These are phyloP conservation scores for Saraca asoca DNA, from an alignment of 331 rosid genomes.

Conservation along the genomic window DNA sequence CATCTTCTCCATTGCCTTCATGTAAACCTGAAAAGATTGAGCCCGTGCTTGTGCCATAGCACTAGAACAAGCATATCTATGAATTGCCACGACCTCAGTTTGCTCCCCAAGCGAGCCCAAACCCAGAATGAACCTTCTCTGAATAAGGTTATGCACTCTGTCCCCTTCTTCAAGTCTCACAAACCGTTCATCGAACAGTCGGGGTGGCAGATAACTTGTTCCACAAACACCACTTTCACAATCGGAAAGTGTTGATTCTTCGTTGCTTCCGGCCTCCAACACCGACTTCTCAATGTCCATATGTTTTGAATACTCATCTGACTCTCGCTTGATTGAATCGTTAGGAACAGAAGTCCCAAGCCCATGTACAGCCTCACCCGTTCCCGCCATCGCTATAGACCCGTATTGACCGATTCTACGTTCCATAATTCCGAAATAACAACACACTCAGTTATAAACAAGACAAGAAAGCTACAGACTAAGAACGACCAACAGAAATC, in stretches of 20 bases:
- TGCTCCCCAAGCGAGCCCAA: slow-evolving; percentile 50
- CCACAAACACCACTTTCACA: slow-evolving; percentile 70
- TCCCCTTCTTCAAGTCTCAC: slow-evolving; percentile 47
- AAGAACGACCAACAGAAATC: background rate
- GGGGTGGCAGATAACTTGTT: slow-evolving; percentile 11
- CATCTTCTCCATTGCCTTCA: slow-evolving; percentile 49
- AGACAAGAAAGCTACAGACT: background rate
- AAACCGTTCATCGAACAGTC: slow-evolving; percentile 28
- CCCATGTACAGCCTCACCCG: background rate
- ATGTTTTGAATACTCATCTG: slow-evolving; percentile 1
- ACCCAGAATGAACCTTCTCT: slow-evolving; percentile 42
- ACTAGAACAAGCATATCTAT: slow-evolving; percentile 41
- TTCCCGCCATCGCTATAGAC: background rate
- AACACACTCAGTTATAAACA: background rate
- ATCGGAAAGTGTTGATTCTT: slow-evolving; percentile 59
- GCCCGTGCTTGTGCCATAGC: slow-evolving; percentile 53
- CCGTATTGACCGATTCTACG: slow-evolving; percentile 25
- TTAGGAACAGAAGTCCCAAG: background rate
- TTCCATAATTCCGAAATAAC: slow-evolving; percentile 42
- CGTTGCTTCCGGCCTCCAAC: slow-evolving; percentile 34
- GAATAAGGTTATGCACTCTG: slow-evolving; percentile 41
- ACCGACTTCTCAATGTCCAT: slow-evolving; percentile 5
- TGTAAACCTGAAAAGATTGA: slow-evolving; percentile 60
- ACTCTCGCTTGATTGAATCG: background rate
- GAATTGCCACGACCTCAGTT: slow-evolving; percentile 43